Evolutionary conservation across 2,329 filamentous ascomycete genomes (phyloP).

Genomic region (Trichocomaceae sp.): DNA sequence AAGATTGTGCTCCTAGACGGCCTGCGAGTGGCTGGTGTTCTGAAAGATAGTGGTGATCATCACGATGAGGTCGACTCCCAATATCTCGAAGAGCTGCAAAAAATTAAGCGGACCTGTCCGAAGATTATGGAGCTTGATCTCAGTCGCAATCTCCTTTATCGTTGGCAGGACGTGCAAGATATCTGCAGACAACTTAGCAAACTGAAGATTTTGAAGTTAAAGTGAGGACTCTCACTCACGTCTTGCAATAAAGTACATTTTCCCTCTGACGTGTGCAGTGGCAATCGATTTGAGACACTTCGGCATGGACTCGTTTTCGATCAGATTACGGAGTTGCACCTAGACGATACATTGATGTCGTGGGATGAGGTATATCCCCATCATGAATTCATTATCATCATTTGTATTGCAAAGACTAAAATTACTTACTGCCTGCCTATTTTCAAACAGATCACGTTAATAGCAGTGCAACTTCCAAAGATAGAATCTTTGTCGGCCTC

Average conservation of each 20-base stretch:
- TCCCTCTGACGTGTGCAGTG: constrained; percentile 44
- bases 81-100: constrained; percentile 26
- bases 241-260: not conserved
- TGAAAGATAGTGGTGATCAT: constrained; percentile 21
- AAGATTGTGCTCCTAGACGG: constrained; percentile 77
- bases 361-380: constrained; percentile 53
- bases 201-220: constrained; percentile 61
- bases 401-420: not conserved
- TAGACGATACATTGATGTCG: constrained; percentile 60
- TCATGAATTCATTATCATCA: not conserved
- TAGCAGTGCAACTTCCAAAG: constrained; percentile 30
- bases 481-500: constrained; percentile 30
- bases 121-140: constrained; percentile 70
- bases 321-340: constrained; percentile 53
- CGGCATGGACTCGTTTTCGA: constrained; percentile 39
- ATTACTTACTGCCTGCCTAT: constrained; percentile 13
- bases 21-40: constrained; percentile 50
- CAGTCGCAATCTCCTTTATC: constrained; percentile 72
- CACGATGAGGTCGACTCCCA: constrained; percentile 7
- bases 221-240: constrained; percentile 46
- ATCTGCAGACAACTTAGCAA: constrained; percentile 66
- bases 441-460: constrained; percentile 26
- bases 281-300: constrained; percentile 58
- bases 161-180: constrained; percentile 57
- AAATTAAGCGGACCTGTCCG: constrained; percentile 53